These are phyloP conservation scores for Malus hybrid DNA, from an alignment of 331 rosid genomes.

Conservation along the genomic window DNA sequence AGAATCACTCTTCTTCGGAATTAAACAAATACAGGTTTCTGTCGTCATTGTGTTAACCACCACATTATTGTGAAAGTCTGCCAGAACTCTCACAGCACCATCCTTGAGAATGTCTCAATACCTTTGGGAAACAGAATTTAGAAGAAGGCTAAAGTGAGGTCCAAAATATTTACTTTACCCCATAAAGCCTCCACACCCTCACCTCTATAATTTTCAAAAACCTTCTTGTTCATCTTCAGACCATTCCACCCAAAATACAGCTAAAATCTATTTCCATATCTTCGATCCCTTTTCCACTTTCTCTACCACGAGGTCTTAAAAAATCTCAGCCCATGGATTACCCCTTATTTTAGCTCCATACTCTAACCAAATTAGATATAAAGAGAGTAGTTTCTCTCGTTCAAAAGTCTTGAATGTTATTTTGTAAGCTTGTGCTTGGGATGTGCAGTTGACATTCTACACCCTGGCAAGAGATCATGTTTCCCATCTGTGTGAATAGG, in stretches of 20 bases:
- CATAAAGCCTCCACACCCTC: neutral
- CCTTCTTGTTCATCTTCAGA: neutral
- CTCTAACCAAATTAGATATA: neutral
- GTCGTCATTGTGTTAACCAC: neutral
- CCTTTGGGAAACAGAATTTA: neutral
- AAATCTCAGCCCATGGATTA: neutral
- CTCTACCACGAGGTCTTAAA: neutral
- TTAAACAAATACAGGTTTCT: neutral
- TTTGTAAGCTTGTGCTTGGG: neutral
- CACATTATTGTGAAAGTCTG: neutral
- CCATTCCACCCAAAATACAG: neutral
- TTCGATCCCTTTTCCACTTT: neutral
- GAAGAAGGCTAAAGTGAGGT: neutral
- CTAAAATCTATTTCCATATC: neutral
- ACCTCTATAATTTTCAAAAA: neutral
- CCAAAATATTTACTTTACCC: neutral
- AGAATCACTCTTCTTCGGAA: neutral
- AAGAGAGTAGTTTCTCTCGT: neutral
- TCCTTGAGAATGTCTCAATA: neutral
- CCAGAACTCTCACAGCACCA: neutral
- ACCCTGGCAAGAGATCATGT: neutral
- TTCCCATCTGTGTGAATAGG: neutral
- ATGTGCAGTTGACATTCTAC: neutral
- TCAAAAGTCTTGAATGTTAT: neutral
- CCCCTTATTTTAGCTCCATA: neutral